Conservation (phyloP, 192 early-diverging fungal species). For the Funneliformis geosporum region DNA sequence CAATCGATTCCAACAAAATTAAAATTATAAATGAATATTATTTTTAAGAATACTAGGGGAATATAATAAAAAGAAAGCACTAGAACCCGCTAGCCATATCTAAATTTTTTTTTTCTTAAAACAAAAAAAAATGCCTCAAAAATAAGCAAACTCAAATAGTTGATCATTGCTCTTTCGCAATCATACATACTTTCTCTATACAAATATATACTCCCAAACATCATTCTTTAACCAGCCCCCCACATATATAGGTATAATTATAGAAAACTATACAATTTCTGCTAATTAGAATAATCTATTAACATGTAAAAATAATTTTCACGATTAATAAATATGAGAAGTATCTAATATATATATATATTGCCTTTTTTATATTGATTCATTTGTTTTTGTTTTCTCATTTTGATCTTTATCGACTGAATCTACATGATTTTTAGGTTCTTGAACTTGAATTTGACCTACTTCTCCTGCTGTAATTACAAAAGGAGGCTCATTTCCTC, state of each 20-base stretch:
- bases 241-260: not conserved
- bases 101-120: not conserved
- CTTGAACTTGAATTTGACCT: not conserved
- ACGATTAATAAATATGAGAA: not conserved
- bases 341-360: not conserved
- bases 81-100: conserved; percentile 19
- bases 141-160: no score
- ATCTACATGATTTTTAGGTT: not conserved
- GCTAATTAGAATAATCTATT: not conserved
- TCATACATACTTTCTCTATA: not conserved
- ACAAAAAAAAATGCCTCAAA: not conserved
- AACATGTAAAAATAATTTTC: no score
- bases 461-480: not conserved
- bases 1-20: not conserved
- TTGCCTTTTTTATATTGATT: not conserved
- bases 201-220: not conserved
- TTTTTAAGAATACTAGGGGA: not conserved
- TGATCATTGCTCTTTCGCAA: no score
- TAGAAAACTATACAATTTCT: not conserved
- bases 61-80: not conserved
- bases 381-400: not conserved
- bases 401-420: not conserved
- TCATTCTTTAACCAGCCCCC: not conserved
- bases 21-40: not conserved
- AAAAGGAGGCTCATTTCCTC: conserved; percentile 6